Conservation (phyloP, 345 rosid species). For the Brassica nigra region DNA sequence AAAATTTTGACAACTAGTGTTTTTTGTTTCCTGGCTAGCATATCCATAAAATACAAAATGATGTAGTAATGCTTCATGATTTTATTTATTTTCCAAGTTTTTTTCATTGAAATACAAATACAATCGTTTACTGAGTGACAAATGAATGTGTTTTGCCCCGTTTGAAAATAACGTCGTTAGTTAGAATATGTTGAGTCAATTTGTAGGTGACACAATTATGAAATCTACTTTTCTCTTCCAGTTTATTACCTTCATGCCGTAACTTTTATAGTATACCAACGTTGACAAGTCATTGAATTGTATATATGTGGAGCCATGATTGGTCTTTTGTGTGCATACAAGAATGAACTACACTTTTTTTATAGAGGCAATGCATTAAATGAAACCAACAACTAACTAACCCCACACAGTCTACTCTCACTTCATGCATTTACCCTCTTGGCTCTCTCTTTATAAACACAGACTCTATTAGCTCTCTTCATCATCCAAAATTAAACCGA, state of each 20-base stretch:
- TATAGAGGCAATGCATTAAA: conserved; percentile 27
- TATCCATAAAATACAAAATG: neutral
- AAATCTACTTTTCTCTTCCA: neutral
- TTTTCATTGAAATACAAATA: neutral
- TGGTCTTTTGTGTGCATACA: conserved; percentile 17
- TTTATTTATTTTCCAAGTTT: neutral
- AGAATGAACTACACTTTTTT: neutral
- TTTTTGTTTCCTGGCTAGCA: neutral
- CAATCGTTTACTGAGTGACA: neutral
- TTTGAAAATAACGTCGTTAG: neutral
- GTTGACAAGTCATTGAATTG: conserved; percentile 8
- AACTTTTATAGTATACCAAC: neutral
- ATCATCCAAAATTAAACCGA: conserved; percentile 24
- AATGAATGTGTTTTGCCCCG: neutral
- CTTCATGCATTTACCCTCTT: conserved; percentile 18
- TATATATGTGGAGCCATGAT: neutral
- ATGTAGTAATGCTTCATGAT: neutral
- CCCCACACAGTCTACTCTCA: conserved; percentile 12
- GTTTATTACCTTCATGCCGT: neutral
- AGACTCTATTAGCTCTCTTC: conserved; percentile 22
- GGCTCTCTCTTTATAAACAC: conserved; percentile 35
- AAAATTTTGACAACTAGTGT: neutral
- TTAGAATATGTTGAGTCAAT: neutral
- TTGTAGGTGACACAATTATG: neutral
- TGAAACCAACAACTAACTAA: conserved; percentile 40